Percentiles rank a stretch among this genome's conserved stretches.
Evolutionary conservation across 2,329 filamentous ascomycete species (phyloP).

Genomic region (Dryadomyces quercivorus): DNA sequence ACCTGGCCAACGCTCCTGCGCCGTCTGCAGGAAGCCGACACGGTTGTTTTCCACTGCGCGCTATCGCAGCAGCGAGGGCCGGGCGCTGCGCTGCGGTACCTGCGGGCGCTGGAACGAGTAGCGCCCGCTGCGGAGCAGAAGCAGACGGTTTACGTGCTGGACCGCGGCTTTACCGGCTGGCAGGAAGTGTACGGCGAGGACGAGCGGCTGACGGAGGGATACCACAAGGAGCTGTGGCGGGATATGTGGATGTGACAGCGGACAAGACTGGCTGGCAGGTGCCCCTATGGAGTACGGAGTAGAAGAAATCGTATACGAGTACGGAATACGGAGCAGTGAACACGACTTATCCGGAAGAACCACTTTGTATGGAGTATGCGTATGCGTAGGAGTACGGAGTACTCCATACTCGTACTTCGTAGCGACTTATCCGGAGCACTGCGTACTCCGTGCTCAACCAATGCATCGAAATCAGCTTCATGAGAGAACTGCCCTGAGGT

Average conservation of each 20-base stretch:
- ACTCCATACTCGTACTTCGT: no score
- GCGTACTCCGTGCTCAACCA: no score
- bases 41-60: slow-evolving; percentile 88
- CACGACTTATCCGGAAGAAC: no score
- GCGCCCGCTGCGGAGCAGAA: slow-evolving; percentile 6
- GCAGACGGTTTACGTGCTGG: slow-evolving; percentile 72
- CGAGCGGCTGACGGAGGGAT: slow-evolving; percentile 69
- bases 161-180: slow-evolving; percentile 79
- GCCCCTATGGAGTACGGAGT: no score
- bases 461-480: no score
- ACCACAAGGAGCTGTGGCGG: slow-evolving; percentile 72
- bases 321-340: no score
- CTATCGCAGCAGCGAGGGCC: slow-evolving; percentile 86
- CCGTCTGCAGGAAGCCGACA: slow-evolving; percentile 62
- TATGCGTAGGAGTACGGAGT: no score
- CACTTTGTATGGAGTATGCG: no score
- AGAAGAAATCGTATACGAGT: no score
- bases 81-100: slow-evolving; percentile 66
- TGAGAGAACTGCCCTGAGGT: no score
- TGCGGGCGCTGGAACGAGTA: slow-evolving; percentile 47
- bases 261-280: not conserved
- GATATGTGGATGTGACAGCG: not conserved
- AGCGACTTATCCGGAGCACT: no score
- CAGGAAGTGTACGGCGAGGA: slow-evolving; percentile 75
- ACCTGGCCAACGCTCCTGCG: slow-evolving; percentile 74